Conservation (phyloP, 2,329 filamentous ascomycete genomes). For the Aspergillus piperis region DNA sequence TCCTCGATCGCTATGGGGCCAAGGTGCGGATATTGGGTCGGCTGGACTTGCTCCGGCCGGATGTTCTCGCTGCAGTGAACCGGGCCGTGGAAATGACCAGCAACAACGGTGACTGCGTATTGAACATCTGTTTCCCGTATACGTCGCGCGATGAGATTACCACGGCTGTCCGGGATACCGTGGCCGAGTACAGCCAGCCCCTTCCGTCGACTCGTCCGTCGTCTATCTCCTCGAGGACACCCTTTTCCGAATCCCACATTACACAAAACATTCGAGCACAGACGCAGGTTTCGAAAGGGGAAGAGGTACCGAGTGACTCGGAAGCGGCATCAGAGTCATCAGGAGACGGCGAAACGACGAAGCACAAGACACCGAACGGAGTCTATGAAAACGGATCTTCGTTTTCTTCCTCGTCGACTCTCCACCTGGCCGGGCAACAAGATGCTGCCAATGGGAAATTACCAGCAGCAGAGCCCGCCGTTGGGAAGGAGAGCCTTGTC, state of each 20-base stretch:
- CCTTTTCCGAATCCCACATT: conserved; percentile 87
- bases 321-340: conserved; percentile 48
- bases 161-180: conserved; percentile 80
- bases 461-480: conserved; percentile 34
- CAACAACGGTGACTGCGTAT: conserved; percentile 73
- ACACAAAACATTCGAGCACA: conserved; percentile 78
- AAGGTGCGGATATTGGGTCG: conserved; percentile 83
- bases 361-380: conserved; percentile 23
- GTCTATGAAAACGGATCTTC: conserved; percentile 38
- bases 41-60: conserved; percentile 76
- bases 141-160: conserved; percentile 96
- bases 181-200: conserved; percentile 80
- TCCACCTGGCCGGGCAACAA: conserved; percentile 41
- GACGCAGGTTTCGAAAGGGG: conserved; percentile 40
- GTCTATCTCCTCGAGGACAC: conserved; percentile 52
- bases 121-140: conserved; percentile 98
- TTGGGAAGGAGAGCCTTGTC: conserved; percentile 30
- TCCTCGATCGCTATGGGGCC: conserved; percentile 90
- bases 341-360: conserved; percentile 44
- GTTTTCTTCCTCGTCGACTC: conserved; percentile 52
- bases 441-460: conserved; percentile 38
- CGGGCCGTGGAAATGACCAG: conserved; percentile 82
- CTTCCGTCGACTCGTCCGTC: conserved; percentile 49
- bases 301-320: conserved; percentile 50
- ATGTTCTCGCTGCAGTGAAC: conserved; percentile 87